phyloP scores from a whole-genome alignment of 192 early-diverging fungal species.

The Coemansia sp. region DNA sequence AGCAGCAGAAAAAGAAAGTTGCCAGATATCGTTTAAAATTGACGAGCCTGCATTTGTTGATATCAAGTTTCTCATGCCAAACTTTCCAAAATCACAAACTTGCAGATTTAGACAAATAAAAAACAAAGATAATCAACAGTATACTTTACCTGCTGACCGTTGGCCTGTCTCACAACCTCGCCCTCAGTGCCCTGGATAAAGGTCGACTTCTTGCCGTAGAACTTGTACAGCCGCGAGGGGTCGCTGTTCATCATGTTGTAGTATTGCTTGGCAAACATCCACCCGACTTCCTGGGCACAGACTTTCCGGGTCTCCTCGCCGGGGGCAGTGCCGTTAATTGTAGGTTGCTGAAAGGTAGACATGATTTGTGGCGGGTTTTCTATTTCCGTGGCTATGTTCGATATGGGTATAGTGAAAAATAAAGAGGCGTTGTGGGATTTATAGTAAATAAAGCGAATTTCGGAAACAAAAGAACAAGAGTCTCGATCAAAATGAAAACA shows the following conservation, averaged over 20 bases:
- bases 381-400: background rate
- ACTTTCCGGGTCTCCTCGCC: conserved; percentile 31
- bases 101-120: too few species aligned
- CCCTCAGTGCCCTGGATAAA: conserved; percentile 85
- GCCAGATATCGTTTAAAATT: background rate
- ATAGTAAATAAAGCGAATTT: conserved; percentile 10
- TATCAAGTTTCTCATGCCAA: too few species aligned
- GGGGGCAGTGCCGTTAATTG: conserved; percentile 37
- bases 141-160: conserved; percentile 64
- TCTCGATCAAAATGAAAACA: conserved; percentile 2
- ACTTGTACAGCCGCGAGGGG: conserved; percentile 75
- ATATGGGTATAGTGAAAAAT: background rate
- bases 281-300: conserved; percentile 73
- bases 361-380: conserved; percentile 14
- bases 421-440: background rate
- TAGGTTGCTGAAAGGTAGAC: conserved; percentile 33
- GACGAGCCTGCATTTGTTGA: background rate
- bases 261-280: conserved; percentile 94
- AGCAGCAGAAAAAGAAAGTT: background rate
- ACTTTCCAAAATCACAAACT: too few species aligned
- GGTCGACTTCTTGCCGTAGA: conserved; percentile 84
- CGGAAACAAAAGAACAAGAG: conserved; percentile 8
- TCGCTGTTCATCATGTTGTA: conserved; percentile 90
- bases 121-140: too few species aligned
- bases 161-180: conserved; percentile 60